These are phyloP conservation scores for Mycosarcoma maydis DNA, from an alignment of 1,284 basidiomycete species.

Conservation along the genomic window DNA sequence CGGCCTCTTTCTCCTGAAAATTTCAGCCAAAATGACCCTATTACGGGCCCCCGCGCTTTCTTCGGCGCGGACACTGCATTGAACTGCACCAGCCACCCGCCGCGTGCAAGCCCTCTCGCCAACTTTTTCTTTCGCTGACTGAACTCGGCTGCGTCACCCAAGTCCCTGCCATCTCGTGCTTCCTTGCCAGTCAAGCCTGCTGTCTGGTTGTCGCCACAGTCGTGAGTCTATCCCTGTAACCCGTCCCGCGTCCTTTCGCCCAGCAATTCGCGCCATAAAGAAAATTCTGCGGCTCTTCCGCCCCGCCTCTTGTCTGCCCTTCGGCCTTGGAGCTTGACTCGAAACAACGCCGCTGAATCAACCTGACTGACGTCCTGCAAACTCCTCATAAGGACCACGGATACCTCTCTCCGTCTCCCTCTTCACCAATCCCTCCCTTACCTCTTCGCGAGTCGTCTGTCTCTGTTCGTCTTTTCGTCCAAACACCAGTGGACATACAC, in stretches of 20 bases:
- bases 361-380: constrained; percentile 5
- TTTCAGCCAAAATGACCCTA: neutral
- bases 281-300: neutral
- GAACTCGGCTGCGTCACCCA: constrained; percentile 8
- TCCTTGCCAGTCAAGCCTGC: constrained; percentile 12
- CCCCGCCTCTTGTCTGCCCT: neutral
- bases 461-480: constrained; percentile 6
- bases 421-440: neutral
- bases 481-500: constrained; percentile 23
- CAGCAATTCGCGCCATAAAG: neutral
- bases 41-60: neutral
- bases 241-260: neutral
- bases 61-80: neutral
- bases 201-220: constrained; percentile 4
- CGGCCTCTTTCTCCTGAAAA: neutral
- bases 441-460: constrained; percentile 1
- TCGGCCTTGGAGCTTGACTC: neutral
- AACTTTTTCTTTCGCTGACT: constrained; percentile 1
- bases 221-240: neutral
- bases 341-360: constrained; percentile 17
- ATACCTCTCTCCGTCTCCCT: neutral
- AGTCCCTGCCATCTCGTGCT: neutral
- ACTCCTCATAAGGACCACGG: constrained; percentile 20
- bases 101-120: neutral
- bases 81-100: neutral